These are phyloP conservation scores for Lodderomyces elongisporus DNA, from an alignment of 1,139 yeast species.

Conservation along the genomic window DNA sequence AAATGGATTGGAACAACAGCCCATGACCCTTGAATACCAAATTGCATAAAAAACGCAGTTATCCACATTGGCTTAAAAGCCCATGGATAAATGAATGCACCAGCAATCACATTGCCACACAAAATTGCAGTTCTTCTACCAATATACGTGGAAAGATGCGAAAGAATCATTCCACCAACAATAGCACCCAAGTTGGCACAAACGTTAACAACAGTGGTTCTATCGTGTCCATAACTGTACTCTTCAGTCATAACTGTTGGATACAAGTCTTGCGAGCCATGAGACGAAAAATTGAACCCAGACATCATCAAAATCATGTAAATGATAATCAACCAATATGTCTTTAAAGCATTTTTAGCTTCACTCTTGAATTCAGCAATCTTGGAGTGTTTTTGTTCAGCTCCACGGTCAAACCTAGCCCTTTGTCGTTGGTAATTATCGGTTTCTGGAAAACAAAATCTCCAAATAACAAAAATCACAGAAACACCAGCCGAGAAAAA, in stretches of 20 bases:
- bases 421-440: constrained; percentile 27
- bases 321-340: constrained; percentile 36
- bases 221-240: constrained; percentile 22
- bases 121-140: constrained; percentile 38
- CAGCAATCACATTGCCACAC: constrained; percentile 62
- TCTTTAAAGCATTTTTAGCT: constrained; percentile 25
- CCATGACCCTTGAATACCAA: constrained; percentile 85
- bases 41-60: constrained; percentile 76
- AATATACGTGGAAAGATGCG: constrained; percentile 31
- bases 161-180: constrained; percentile 31
- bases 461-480: constrained; percentile 32
- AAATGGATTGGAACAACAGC: constrained; percentile 79
- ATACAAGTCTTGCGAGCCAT: constrained; percentile 38
- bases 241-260: constrained; percentile 33
- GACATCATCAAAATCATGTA: constrained; percentile 37
- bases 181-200: constrained; percentile 39
- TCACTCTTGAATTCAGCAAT: constrained; percentile 14
- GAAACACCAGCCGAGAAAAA: constrained; percentile 44
- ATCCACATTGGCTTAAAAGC: constrained; percentile 55
- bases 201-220: constrained; percentile 33
- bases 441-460: constrained; percentile 36
- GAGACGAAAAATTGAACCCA: constrained; percentile 40
- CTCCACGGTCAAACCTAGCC: constrained; percentile 17
- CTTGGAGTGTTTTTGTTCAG: constrained; percentile 11
- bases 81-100: constrained; percentile 67